These are phyloP conservation scores for Gentiana dahurica DNA, from an alignment of 257 asterid species.

Conservation along the genomic window DNA sequence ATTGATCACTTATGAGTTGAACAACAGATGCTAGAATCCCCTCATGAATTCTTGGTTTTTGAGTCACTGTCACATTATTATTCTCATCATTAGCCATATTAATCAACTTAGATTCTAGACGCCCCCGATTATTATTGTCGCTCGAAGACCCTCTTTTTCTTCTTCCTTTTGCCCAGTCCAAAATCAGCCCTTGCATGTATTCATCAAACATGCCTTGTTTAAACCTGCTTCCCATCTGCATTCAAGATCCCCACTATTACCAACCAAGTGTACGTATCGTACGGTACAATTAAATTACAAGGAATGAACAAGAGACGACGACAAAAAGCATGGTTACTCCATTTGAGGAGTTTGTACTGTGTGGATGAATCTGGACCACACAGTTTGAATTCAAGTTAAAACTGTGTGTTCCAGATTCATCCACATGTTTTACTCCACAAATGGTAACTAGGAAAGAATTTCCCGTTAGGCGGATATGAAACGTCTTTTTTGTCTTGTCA, in stretches of 20 bases:
- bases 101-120: conserved; percentile 4
- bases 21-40: conserved; percentile 18
- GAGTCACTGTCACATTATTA: conserved; percentile 23
- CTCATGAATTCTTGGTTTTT: conserved; percentile 15
- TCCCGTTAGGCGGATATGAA: too few relatives aligned
- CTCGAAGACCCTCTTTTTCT: conserved; percentile 9
- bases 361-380: too few relatives aligned
- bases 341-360: too few relatives aligned
- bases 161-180: conserved; percentile 20
- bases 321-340: not conserved
- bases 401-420: too few relatives aligned
- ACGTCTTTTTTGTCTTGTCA: too few relatives aligned
- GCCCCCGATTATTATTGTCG: not conserved
- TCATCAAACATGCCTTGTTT: conserved; percentile 45
- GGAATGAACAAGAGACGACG: too few relatives aligned
- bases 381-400: too few relatives aligned
- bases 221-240: conserved; percentile 76
- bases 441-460: not conserved
- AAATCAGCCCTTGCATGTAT: conserved; percentile 10
- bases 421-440: too few relatives aligned
- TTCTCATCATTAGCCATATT: conserved; percentile 20
- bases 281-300: not conserved
- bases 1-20: conserved; percentile 25
- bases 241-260: not conserved
- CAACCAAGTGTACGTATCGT: not conserved